Evolutionary conservation across 2,329 filamentous ascomycete species (phyloP).

Genomic region (Helotiales sp.): DNA sequence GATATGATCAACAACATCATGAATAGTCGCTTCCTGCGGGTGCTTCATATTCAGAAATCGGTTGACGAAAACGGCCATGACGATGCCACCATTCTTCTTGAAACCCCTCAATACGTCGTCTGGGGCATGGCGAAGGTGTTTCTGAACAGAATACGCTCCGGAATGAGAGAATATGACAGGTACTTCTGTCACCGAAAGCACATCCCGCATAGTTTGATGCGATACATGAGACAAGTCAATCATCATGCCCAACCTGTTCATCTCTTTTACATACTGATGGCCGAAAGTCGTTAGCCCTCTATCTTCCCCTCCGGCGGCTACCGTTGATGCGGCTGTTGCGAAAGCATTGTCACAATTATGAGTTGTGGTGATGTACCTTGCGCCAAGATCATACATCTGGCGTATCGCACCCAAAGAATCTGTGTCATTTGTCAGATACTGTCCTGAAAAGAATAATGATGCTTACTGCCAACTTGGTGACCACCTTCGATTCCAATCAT

Average conservation of each 20-base stretch:
- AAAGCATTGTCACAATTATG: slow-evolving; percentile 70
- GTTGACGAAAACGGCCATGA: slow-evolving; percentile 47
- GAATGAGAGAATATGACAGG: slow-evolving; percentile 68
- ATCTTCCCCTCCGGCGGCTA: slow-evolving; percentile 19
- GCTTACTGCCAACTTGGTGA: slow-evolving; percentile 49
- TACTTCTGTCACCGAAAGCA: slow-evolving; percentile 49
- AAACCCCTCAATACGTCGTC: slow-evolving; percentile 62
- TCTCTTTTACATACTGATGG: slow-evolving; percentile 69
- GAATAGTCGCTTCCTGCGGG: slow-evolving; percentile 53
- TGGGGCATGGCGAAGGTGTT: slow-evolving; percentile 64
- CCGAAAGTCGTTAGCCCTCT: slow-evolving; percentile 56
- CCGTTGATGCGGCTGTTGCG: slow-evolving; percentile 38
- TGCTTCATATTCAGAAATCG: slow-evolving; percentile 39
- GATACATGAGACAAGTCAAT: slow-evolving; percentile 82
- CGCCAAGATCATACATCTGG: slow-evolving; percentile 60
- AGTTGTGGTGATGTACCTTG: slow-evolving; percentile 66
- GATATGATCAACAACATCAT: slow-evolving; percentile 63
- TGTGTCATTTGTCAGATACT: background rate
- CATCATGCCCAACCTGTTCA: slow-evolving; percentile 92
- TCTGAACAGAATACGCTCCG: slow-evolving; percentile 57
- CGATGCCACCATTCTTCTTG: slow-evolving; percentile 54
- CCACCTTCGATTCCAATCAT: slow-evolving; percentile 63
- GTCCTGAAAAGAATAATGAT: background rate
- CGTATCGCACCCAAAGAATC: slow-evolving; percentile 52
- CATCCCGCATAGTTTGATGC: slow-evolving; percentile 75